Percentiles rank a stretch among this genome's conserved stretches.
phyloP scores from a whole-genome alignment of 2,329 filamentous ascomycete species.

The Escovopsis sp. region DNA sequence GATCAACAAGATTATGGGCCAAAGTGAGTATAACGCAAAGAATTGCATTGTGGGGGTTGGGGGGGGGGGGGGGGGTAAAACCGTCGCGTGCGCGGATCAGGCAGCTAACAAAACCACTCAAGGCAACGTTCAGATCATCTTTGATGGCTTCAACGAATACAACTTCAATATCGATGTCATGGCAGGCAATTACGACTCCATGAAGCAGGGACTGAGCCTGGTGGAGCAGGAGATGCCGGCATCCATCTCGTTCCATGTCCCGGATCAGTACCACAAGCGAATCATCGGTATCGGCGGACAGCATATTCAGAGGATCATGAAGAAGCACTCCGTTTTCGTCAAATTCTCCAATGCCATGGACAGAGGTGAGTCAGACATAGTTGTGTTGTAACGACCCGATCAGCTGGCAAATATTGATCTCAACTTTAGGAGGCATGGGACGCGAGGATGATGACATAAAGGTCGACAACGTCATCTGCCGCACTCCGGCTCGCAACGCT shows the following conservation, averaged over 20 bases:
- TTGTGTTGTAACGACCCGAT: no score
- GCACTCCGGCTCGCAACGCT: constrained; percentile 90
- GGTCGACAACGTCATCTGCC: constrained; percentile 97
- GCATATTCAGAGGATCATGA: constrained; percentile 99
- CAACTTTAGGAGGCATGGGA: constrained; percentile 44
- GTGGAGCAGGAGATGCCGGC: constrained; percentile 99
- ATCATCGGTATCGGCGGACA: constrained; percentile 98
- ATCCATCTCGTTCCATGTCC: constrained; percentile 97
- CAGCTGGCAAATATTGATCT: neutral
- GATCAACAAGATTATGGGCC: constrained; percentile 99
- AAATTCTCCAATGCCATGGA: constrained; percentile 99
- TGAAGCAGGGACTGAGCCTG: constrained; percentile 79
- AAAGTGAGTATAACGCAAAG: constrained; percentile 38
- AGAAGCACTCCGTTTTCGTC: constrained; percentile 98
- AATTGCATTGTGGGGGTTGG: no score
- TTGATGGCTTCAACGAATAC: constrained; percentile 98
- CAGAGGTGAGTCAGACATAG: constrained; percentile 40
- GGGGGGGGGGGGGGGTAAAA: no score
- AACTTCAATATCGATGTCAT: constrained; percentile 99
- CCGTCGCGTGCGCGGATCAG: neutral
- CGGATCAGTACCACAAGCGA: constrained; percentile 97
- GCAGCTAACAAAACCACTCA: neutral
- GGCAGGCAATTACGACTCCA: constrained; percentile 80
- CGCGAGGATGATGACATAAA: constrained; percentile 97
- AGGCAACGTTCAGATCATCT: constrained; percentile 96